These are phyloP conservation scores for Pseudocercospora ulei DNA, from an alignment of 2,329 filamentous ascomycete species.

Conservation along the genomic window DNA sequence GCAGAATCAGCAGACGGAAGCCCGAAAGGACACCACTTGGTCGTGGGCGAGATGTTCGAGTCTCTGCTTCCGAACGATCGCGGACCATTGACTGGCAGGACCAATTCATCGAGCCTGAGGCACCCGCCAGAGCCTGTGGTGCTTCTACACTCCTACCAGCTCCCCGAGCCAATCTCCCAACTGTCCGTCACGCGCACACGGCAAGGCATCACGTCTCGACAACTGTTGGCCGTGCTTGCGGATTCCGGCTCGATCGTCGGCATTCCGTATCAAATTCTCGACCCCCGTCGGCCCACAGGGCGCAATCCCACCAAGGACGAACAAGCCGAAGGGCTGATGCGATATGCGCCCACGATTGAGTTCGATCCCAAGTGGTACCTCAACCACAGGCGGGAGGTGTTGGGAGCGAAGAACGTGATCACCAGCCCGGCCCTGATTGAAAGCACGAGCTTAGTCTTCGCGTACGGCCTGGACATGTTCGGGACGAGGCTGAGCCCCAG, in stretches of 20 bases:
- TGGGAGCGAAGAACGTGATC: slow-evolving; percentile 64
- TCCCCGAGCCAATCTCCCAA: slow-evolving; percentile 66
- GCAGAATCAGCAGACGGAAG: slow-evolving; percentile 44
- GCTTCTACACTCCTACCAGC: slow-evolving; percentile 68
- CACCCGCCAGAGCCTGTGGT: slow-evolving; percentile 61
- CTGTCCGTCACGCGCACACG: slow-evolving; percentile 79
- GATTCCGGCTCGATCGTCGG: slow-evolving; percentile 64
- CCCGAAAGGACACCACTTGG: slow-evolving; percentile 75
- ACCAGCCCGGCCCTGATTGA: slow-evolving; percentile 72
- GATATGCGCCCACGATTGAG: slow-evolving; percentile 66
- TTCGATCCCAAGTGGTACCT: slow-evolving; percentile 73
- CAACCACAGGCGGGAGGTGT: slow-evolving; percentile 70
- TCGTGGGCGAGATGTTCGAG: slow-evolving; percentile 83
- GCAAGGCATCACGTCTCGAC: slow-evolving; percentile 79
- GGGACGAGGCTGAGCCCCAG: slow-evolving; percentile 80
- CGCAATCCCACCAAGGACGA: slow-evolving; percentile 73
- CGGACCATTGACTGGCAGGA: slow-evolving; percentile 59
- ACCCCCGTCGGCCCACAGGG: slow-evolving; percentile 75
- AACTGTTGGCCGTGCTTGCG: slow-evolving; percentile 69
- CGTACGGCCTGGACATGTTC: slow-evolving; percentile 80
- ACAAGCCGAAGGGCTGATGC: slow-evolving; percentile 69
- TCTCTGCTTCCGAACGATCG: slow-evolving; percentile 74
- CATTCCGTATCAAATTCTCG: slow-evolving; percentile 67
- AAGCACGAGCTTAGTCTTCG: slow-evolving; percentile 82
- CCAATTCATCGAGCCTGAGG: slow-evolving; percentile 68